These are phyloP conservation scores for Cryphonectria carpinicola DNA, from an alignment of 2,329 filamentous ascomycete species.

Conservation along the genomic window DNA sequence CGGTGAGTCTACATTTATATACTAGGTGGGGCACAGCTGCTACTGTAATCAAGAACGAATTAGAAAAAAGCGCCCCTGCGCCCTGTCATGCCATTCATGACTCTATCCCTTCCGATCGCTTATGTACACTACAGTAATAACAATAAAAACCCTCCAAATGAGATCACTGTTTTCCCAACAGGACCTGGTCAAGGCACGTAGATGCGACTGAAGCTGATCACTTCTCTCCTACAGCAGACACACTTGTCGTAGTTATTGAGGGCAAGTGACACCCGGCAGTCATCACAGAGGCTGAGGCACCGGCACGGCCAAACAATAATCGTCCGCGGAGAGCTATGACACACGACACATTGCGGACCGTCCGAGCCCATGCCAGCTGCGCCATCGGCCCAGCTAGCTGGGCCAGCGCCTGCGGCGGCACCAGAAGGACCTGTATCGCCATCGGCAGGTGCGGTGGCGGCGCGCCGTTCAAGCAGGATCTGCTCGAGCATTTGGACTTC, in stretches of 20 bases:
- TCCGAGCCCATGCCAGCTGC: conserved; percentile 71
- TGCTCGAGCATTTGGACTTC: conserved; percentile 65
- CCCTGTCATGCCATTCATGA: conserved; percentile 24
- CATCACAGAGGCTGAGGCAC: conserved; percentile 91
- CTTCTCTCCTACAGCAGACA: conserved; percentile 88
- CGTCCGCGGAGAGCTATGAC: conserved; percentile 81
- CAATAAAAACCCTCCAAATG: not conserved
- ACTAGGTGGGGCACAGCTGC: not conserved
- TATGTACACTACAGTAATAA: conserved; percentile 19
- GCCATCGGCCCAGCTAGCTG: conserved; percentile 67
- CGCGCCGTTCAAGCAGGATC: conserved; percentile 58
- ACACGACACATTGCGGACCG: conserved; percentile 89
- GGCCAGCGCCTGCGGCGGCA: conserved; percentile 27
- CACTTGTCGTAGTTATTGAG: conserved; percentile 98
- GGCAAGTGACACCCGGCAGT: conserved; percentile 88
- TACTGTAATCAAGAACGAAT: not conserved
- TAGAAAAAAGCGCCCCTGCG: conserved; percentile 17
- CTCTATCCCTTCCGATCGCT: conserved; percentile 10
- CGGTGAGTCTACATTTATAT: conserved; percentile 7
- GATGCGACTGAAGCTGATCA: conserved; percentile 86
- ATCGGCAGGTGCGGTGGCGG: conserved; percentile 33
- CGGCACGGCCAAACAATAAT: conserved; percentile 97
- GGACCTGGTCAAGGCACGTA: conserved; percentile 70
- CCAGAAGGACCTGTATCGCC: conserved; percentile 21
- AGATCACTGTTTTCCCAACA: not conserved